Conservation (phyloP, 106 monocot species). For the Agapanthus africanus region DNA sequence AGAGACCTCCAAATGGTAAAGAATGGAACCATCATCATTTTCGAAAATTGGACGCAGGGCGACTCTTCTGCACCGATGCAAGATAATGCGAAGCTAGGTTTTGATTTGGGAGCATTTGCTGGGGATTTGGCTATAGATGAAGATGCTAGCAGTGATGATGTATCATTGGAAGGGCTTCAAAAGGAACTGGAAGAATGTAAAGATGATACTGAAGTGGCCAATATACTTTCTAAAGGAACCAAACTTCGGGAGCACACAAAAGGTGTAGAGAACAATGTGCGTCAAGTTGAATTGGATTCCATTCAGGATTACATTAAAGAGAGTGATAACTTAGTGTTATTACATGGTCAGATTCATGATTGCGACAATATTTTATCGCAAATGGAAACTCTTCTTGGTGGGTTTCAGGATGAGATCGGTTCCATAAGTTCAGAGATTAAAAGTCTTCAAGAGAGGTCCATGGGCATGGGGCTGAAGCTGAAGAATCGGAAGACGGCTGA, state of each 20-base stretch:
- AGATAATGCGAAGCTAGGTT: constrained; percentile 8
- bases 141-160: constrained; percentile 50
- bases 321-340: constrained; percentile 85
- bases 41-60: no score
- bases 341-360: constrained; percentile 94
- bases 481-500: constrained; percentile 97
- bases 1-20: no score
- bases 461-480: constrained; percentile 98
- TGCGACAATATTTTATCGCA: constrained; percentile 95
- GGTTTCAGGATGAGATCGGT: constrained; percentile 98
- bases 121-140: constrained; percentile 13
- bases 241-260: constrained; percentile 85
- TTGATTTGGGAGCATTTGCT: constrained; percentile 15
- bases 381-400: constrained; percentile 91
- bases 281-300: constrained; percentile 89
- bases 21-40: no score
- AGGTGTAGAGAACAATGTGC: constrained; percentile 93
- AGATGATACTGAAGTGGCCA: constrained; percentile 30
- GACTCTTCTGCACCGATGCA: background rate
- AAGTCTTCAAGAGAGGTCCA: constrained; percentile 92
- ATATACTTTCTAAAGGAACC: constrained; percentile 60
- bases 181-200: constrained; percentile 83
- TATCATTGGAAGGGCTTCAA: constrained; percentile 65
- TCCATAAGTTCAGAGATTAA: constrained; percentile 99
- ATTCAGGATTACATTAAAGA: constrained; percentile 99